phyloP scores from a whole-genome alignment of 1,284 basidiomycete genomes.

The Ustilago xerochloae region DNA sequence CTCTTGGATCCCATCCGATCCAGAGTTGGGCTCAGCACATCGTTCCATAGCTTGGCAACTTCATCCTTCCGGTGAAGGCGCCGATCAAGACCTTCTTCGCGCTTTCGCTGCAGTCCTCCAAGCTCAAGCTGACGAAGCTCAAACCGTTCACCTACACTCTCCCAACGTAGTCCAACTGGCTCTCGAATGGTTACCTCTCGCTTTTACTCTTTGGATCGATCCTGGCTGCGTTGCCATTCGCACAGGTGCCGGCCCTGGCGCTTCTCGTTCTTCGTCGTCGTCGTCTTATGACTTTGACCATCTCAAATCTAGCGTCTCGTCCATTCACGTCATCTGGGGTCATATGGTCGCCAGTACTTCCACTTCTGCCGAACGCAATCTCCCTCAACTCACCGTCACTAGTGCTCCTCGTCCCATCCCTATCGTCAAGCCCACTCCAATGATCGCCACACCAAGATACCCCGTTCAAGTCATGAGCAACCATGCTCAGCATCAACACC shows the following conservation, averaged over 20 bases:
- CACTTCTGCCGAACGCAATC: neutral
- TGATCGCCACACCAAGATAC: conserved; percentile 7
- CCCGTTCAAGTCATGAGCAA: conserved; percentile 18
- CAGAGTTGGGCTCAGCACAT: conserved; percentile 46
- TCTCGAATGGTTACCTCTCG: conserved; percentile 28
- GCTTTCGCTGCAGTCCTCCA: conserved; percentile 37
- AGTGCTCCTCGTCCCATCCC: conserved; percentile 32
- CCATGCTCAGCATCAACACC: neutral
- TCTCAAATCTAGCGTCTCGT: conserved; percentile 1
- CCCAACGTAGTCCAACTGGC: conserved; percentile 21
- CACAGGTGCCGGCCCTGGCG: conserved; percentile 48
- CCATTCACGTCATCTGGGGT: conserved; percentile 49
- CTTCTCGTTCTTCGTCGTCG: conserved; percentile 7
- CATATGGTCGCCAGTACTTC: conserved; percentile 24
- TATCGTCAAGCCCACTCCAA: conserved; percentile 37
- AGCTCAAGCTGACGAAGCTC: conserved; percentile 25
- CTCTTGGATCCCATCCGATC: conserved; percentile 31
- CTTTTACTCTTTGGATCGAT: conserved; percentile 61
- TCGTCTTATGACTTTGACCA: conserved; percentile 28
- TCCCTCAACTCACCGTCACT: conserved; percentile 34
- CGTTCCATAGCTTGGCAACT: conserved; percentile 53
- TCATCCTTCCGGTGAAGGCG: conserved; percentile 51
- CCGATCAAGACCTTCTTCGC: conserved; percentile 36
- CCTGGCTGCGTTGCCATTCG: conserved; percentile 59
- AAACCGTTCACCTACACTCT: conserved; percentile 18